phyloP scores from a whole-genome alignment of 1,284 basidiomycete species.

The Rhodotorula sp. region DNA sequence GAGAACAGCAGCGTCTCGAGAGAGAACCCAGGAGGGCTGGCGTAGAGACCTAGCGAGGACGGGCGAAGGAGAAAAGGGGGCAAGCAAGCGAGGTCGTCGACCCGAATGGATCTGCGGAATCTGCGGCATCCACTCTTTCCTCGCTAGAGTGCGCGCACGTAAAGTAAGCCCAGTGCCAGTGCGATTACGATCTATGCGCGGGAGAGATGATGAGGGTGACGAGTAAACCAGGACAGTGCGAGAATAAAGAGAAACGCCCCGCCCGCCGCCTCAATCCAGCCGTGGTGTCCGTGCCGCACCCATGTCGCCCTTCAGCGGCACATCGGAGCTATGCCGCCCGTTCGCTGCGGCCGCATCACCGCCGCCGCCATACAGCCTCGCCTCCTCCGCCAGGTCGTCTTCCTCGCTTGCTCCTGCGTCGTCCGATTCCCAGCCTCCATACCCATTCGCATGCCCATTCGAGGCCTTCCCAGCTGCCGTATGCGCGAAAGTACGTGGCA shows the following conservation, averaged over 20 bases:
- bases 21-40: too few relatives aligned
- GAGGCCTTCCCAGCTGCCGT: slow-evolving; percentile 2
- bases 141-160: too few relatives aligned
- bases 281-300: neutral
- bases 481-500: slow-evolving; percentile 26
- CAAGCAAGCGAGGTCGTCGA: too few relatives aligned
- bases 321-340: slow-evolving; percentile 16
- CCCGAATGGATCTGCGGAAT: neutral
- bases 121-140: too few relatives aligned
- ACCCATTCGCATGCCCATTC: slow-evolving; percentile 30
- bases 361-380: neutral
- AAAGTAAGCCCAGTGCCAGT: too few relatives aligned
- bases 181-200: too few relatives aligned
- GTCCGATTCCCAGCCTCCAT: slow-evolving; percentile 38
- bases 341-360: neutral
- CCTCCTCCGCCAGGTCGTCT: slow-evolving; percentile 7
- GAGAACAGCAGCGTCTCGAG: too few relatives aligned
- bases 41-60: too few relatives aligned
- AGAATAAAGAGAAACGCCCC: neutral
- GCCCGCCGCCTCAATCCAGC: neutral
- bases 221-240: neutral
- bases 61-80: too few relatives aligned
- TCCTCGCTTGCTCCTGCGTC: slow-evolving; percentile 9
- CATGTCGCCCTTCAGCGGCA: slow-evolving; percentile 2
- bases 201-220: too few relatives aligned